Conservation (phyloP, 805 yeast genomes). For the Isabelozyma gotoi region DNA sequence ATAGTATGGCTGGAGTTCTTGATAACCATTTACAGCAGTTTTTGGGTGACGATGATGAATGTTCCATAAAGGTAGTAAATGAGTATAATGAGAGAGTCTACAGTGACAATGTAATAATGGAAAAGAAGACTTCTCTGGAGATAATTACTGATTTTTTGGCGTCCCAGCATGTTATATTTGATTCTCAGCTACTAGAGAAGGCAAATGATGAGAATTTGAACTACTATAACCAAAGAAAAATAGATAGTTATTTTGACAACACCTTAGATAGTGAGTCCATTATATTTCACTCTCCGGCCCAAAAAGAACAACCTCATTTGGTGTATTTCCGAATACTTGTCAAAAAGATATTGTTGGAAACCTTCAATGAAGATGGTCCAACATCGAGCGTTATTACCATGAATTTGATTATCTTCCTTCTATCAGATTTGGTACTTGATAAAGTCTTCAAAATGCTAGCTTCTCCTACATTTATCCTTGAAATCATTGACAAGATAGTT, state of each 20-base stretch:
- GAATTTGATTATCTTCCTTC: slow-evolving; percentile 19
- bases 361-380: slow-evolving; percentile 13
- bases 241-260: neutral
- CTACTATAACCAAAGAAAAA: neutral
- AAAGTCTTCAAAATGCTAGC: slow-evolving; percentile 22
- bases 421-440: slow-evolving; percentile 28
- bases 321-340: slow-evolving; percentile 23
- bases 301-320: slow-evolving; percentile 3
- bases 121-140: neutral
- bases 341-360: slow-evolving; percentile 15
- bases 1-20: slow-evolving; percentile 21
- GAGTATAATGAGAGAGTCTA: slow-evolving; percentile 6
- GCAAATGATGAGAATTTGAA: neutral
- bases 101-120: slow-evolving; percentile 3
- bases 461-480: slow-evolving; percentile 24
- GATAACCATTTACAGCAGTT: slow-evolving; percentile 20
- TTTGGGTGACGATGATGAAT: slow-evolving; percentile 9
- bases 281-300: neutral
- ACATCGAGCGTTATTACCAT: slow-evolving; percentile 23
- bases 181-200: slow-evolving; percentile 1
- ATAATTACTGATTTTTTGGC: slow-evolving; percentile 2
- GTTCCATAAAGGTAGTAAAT: slow-evolving; percentile 11
- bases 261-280: neutral
- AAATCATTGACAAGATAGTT: slow-evolving; percentile 8
- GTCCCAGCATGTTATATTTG: slow-evolving; percentile 19